Conservation (phyloP, 1,284 basidiomycete genomes). For the Malassezia caprae region DNA sequence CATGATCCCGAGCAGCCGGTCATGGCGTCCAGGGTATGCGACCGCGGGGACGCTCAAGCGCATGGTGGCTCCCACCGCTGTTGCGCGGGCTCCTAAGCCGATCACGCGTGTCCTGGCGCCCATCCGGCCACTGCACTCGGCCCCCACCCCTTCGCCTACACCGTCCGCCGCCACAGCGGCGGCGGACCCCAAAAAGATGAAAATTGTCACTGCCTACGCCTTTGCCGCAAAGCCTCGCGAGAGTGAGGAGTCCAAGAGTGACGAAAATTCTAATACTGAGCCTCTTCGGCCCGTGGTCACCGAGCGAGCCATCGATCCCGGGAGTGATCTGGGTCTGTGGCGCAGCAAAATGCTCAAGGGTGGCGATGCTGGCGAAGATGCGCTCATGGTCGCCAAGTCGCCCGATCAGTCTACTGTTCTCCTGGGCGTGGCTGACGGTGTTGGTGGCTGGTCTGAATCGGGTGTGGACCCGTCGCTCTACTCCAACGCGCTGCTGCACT, state of each 20-base stretch:
- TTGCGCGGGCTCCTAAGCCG: constrained; percentile 4
- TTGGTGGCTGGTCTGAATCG: constrained; percentile 63
- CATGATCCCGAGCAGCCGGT: constrained; percentile 11
- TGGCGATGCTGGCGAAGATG: constrained; percentile 53
- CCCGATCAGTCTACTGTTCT: constrained; percentile 58
- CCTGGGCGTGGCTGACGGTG: constrained; percentile 62
- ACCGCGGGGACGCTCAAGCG: constrained; percentile 15
- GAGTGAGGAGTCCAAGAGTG: constrained; percentile 17
- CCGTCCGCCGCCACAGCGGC: constrained; percentile 1
- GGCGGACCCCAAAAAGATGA: constrained; percentile 1
- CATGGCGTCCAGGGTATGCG: constrained; percentile 13
- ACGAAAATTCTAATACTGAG: neutral
- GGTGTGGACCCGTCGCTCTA: constrained; percentile 74
- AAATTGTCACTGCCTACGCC: constrained; percentile 63
- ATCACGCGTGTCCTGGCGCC: constrained; percentile 1
- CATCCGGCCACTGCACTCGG: neutral
- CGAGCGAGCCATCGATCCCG: constrained; percentile 50
- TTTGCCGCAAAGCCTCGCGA: constrained; percentile 63
- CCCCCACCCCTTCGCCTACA: neutral
- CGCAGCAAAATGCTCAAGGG: constrained; percentile 54
- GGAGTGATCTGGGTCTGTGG: constrained; percentile 64
- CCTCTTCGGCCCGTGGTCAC: neutral
- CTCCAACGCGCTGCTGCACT: constrained; percentile 61
- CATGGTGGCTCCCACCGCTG: constrained; percentile 12
- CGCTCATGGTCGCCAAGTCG: constrained; percentile 56